phyloP scores from a whole-genome alignment of 164 flowering plant genomes.

The Saururus chinensis region DNA sequence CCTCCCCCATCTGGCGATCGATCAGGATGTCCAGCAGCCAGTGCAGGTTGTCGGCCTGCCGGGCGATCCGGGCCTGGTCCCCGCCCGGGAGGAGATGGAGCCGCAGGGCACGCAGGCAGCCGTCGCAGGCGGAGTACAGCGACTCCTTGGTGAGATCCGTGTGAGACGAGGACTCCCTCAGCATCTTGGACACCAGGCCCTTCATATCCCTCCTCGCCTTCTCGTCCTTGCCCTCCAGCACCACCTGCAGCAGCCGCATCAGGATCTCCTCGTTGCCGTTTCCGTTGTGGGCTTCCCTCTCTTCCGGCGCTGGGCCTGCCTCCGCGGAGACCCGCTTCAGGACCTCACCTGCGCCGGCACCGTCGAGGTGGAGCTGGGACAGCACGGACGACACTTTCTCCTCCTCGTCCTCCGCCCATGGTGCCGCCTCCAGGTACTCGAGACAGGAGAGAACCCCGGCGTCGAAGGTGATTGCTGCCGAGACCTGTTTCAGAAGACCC shows the following conservation, averaged over 20 bases:
- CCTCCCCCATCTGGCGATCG: conserved; percentile 84
- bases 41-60: conserved; percentile 85
- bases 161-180: conserved; percentile 59
- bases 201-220: conserved; percentile 98
- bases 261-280: conserved; percentile 51
- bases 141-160: conserved; percentile 53
- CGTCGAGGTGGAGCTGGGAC: conserved; percentile 73
- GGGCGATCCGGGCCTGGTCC: conserved; percentile 48
- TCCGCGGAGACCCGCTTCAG: conserved; percentile 77
- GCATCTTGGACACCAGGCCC: conserved; percentile 74
- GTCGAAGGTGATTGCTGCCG: conserved; percentile 87
- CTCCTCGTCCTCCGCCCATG: conserved; percentile 99
- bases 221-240: conserved; percentile 90
- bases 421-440: conserved; percentile 95
- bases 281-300: conserved; percentile 1
- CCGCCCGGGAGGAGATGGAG: conserved; percentile 28
- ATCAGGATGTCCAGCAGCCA: conserved; percentile 88
- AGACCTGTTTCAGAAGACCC: conserved; percentile 32
- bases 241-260: conserved; percentile 58
- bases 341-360: conserved; percentile 72
- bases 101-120: conserved; percentile 49
- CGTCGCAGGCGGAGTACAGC: conserved; percentile 62
- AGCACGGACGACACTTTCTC: conserved; percentile 71
- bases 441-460: conserved; percentile 87
- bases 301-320: conserved; percentile 28